Evolutionary conservation across 2,329 filamentous ascomycete genomes (phyloP).

Genomic region (Alternaria viburni): DNA sequence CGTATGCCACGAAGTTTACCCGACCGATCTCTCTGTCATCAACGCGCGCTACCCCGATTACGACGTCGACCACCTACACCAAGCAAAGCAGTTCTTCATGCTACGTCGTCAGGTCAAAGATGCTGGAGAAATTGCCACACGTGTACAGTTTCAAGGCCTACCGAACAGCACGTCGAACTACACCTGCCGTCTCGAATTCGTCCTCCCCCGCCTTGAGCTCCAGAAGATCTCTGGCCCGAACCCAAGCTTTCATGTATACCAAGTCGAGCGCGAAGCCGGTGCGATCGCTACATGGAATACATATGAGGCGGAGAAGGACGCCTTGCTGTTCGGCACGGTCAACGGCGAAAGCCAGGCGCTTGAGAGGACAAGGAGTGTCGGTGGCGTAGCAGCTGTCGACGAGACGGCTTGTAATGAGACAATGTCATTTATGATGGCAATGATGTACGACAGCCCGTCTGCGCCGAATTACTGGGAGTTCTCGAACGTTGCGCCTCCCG

Average conservation of each 20-base stretch:
- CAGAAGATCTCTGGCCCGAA: conserved; percentile 25
- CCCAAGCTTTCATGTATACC: conserved; percentile 34
- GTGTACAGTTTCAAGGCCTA: conserved; percentile 29
- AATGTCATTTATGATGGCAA: conserved; percentile 39
- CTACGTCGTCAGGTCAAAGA: conserved; percentile 29
- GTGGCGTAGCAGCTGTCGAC: conserved; percentile 25
- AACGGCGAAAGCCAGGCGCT: conserved; percentile 29
- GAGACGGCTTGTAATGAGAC: conserved; percentile 31
- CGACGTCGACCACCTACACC: conserved; percentile 24
- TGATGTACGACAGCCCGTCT: conserved; percentile 26
- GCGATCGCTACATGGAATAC: conserved; percentile 28
- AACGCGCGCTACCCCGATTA: conserved; percentile 38
- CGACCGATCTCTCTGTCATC: conserved; percentile 29
- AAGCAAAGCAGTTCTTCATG: conserved; percentile 34
- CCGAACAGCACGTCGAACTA: conserved; percentile 12
- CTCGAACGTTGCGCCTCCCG: conserved; percentile 29
- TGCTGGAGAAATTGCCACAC: conserved; percentile 33
- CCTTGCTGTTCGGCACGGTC: conserved; percentile 25
- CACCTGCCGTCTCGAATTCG: conserved; percentile 37
- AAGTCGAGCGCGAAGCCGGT: conserved; percentile 23
- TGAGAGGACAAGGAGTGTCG: conserved; percentile 17
- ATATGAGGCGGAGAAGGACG: conserved; percentile 19
- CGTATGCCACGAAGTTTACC: conserved; percentile 30
- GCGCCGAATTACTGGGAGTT: conserved; percentile 40
- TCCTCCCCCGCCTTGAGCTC: conserved; percentile 19